Conservation (phyloP, 139 green algal genomes). For the Chlorokybus atmophyticus region DNA sequence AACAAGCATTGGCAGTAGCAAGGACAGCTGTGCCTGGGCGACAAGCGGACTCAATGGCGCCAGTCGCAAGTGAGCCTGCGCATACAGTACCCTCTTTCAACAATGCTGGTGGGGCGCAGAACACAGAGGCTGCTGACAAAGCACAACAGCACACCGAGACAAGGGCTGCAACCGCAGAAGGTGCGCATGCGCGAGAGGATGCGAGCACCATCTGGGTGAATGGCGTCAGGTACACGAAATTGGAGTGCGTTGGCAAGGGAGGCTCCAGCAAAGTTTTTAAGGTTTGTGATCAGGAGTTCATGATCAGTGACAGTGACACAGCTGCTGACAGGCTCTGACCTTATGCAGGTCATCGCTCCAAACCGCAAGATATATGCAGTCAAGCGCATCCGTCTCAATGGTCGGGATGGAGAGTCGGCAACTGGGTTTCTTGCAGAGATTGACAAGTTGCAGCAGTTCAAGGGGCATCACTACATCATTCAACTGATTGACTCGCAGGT, state of each 20-base stretch:
- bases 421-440: slow-evolving; percentile 92
- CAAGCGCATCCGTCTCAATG: slow-evolving; percentile 78
- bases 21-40: no score
- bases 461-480: slow-evolving; percentile 79
- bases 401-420: slow-evolving; percentile 51
- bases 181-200: no score
- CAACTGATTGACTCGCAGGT: slow-evolving; percentile 79
- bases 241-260: slow-evolving; percentile 80
- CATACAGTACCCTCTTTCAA: no score
- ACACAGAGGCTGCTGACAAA: no score
- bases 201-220: slow-evolving; percentile 66
- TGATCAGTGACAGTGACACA: background rate
- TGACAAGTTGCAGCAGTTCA: slow-evolving; percentile 62
- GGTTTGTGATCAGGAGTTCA: slow-evolving; percentile 4
- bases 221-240: slow-evolving; percentile 63
- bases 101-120: no score
- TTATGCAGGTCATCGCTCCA: slow-evolving; percentile 58
- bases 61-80: no score
- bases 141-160: no score
- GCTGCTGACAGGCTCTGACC: background rate
- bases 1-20: no score
- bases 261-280: slow-evolving; percentile 90
- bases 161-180: no score
- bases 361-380: slow-evolving; percentile 84
- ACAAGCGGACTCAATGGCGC: no score